These are phyloP conservation scores for Russula earlei DNA, from an alignment of 768 basidiomycete genomes.

Conservation along the genomic window DNA sequence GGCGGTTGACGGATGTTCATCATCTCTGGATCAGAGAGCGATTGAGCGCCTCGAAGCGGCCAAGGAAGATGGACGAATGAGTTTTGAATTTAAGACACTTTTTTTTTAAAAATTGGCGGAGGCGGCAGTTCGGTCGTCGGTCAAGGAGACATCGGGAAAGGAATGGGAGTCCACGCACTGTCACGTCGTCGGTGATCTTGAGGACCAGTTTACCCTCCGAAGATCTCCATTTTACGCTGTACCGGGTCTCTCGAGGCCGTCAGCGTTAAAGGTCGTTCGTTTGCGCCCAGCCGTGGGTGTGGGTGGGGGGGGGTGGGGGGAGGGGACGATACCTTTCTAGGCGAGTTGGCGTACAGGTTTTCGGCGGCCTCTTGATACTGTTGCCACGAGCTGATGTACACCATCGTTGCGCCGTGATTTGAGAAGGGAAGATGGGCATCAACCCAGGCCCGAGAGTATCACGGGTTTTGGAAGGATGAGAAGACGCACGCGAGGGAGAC, in stretches of 20 bases:
- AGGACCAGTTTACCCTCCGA: slow-evolving; percentile 81
- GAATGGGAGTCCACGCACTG: slow-evolving; percentile 43
- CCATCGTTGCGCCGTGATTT: slow-evolving; percentile 44
- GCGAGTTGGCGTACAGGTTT: slow-evolving; percentile 70
- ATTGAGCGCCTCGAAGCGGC: slow-evolving; percentile 92
- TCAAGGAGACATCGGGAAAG: background rate
- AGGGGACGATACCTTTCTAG: slow-evolving; percentile 45
- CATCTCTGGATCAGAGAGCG: slow-evolving; percentile 78
- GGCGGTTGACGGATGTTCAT: slow-evolving; percentile 42
- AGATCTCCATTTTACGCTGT: slow-evolving; percentile 86
- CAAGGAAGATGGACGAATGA: slow-evolving; percentile 87
- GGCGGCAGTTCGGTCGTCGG: no score
- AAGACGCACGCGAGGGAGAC: no score
- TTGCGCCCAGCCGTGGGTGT: slow-evolving; percentile 18
- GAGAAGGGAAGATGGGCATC: slow-evolving; percentile 8
- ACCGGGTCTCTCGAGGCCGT: slow-evolving; percentile 58
- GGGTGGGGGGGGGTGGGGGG: background rate
- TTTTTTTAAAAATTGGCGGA: background rate
- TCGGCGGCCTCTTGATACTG: slow-evolving; percentile 87
- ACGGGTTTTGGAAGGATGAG: background rate
- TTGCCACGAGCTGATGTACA: slow-evolving; percentile 86
- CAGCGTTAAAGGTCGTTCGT: background rate
- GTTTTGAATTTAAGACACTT: slow-evolving; percentile 99
- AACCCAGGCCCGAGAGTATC: slow-evolving; percentile 1
- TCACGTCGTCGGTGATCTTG: slow-evolving; percentile 87